A percentile compares a stretch with the other conserved stretches of the same genome.
These are phyloP conservation scores for Ramaria sp. DNA, from an alignment of 768 basidiomycete genomes.

Conservation along the genomic window DNA sequence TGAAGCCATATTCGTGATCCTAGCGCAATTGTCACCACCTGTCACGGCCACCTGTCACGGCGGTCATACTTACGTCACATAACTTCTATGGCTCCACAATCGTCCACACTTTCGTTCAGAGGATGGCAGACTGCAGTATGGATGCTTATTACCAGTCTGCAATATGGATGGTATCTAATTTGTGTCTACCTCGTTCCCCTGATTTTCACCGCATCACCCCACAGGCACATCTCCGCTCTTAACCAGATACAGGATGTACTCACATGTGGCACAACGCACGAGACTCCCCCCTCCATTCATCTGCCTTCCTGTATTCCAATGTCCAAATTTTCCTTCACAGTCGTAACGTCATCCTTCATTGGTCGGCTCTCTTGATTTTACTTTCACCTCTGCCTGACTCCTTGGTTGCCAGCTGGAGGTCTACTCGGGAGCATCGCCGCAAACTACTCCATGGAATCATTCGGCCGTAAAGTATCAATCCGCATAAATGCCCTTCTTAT, in stretches of 20 bases:
- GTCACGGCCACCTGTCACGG: too few species aligned
- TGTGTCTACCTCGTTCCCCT: not conserved
- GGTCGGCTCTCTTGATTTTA: conserved; percentile 7
- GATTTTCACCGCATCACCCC: conserved; percentile 19
- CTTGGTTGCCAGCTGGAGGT: conserved; percentile 46
- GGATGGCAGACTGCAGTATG: conserved; percentile 8
- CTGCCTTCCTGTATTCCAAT: conserved; percentile 74
- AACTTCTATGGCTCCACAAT: conserved; percentile 2
- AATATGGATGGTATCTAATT: conserved; percentile 8
- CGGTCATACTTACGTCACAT: not conserved
- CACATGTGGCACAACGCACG: conserved; percentile 41
- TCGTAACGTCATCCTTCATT: conserved; percentile 80
- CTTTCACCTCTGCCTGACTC: not conserved
- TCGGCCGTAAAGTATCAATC: conserved; percentile 61
- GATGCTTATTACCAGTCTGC: conserved; percentile 6
- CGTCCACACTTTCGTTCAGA: conserved; percentile 1
- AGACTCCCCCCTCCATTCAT: conserved; percentile 19
- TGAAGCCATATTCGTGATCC: too few species aligned
- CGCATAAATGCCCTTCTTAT: conserved; percentile 46
- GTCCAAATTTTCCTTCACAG: conserved; percentile 65
- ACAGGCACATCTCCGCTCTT: conserved; percentile 85
- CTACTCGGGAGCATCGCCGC: conserved; percentile 65
- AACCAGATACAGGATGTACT: conserved; percentile 79
- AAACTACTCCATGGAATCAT: conserved; percentile 56
- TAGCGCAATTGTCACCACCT: too few species aligned